Evolutionary conservation across 2,329 filamentous ascomycete genomes (phyloP).

Genomic region (Trichophaea hybrida): DNA sequence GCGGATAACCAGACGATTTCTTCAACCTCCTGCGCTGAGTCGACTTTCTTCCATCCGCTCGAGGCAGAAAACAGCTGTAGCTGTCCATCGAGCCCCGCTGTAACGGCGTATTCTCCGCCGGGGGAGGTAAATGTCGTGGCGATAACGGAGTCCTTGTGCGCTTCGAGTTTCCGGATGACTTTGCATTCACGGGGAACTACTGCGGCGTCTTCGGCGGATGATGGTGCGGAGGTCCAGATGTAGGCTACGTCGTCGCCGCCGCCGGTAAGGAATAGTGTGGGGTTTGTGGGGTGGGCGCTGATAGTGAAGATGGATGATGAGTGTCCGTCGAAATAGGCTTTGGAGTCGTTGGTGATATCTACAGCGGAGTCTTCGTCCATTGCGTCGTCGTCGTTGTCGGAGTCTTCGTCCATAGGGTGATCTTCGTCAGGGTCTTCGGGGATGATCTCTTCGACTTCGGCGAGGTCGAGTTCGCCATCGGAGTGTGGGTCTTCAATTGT

Average conservation of each 20-base stretch:
- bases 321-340: constrained; percentile 81
- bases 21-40: constrained; percentile 74
- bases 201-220: constrained; percentile 46
- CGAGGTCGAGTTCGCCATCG: constrained; percentile 58
- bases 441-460: constrained; percentile 63
- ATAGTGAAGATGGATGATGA: constrained; percentile 90
- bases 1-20: constrained; percentile 83
- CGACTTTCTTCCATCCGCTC: constrained; percentile 50
- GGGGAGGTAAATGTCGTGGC: constrained; percentile 72
- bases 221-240: constrained; percentile 52
- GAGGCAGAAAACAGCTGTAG: constrained; percentile 52
- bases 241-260: constrained; percentile 77
- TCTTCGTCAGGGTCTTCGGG: constrained; percentile 54
- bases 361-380: constrained; percentile 52
- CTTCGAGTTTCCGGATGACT: constrained; percentile 61
- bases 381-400: constrained; percentile 41
- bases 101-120: constrained; percentile 68
- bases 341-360: constrained; percentile 75
- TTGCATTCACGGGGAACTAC: constrained; percentile 41
- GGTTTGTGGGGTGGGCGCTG: constrained; percentile 71
- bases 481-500: constrained; percentile 44
- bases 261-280: constrained; percentile 70
- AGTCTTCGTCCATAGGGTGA: constrained; percentile 64
- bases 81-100: constrained; percentile 73
- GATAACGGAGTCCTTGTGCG: constrained; percentile 84